Percentiles rank a stretch among this genome's conserved stretches.
Conservation (phyloP, 2,329 filamentous ascomycete species). For the Rhexocercosporidium sp. region DNA sequence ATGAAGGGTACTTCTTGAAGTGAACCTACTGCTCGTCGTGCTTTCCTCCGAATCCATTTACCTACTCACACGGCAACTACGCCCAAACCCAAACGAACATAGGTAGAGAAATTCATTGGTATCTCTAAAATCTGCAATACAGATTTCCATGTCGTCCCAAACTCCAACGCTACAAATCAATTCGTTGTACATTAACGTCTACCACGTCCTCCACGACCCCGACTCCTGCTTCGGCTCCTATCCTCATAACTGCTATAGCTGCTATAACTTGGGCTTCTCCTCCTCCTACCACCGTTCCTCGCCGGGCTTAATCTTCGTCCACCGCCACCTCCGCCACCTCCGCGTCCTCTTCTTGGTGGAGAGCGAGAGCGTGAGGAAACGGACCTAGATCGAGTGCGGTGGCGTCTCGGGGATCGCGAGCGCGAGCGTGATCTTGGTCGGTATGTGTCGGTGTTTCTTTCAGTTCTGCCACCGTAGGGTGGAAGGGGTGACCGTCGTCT, state of each 20-base stretch:
- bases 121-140: conserved; percentile 21
- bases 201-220: conserved; percentile 37
- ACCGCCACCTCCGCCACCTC: conserved; percentile 35
- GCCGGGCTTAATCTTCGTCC: conserved; percentile 38
- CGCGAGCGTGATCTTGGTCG: conserved; percentile 45
- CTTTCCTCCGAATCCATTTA: background rate
- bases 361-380: conserved; percentile 47
- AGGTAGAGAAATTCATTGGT: conserved; percentile 20
- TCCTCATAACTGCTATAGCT: conserved; percentile 63
- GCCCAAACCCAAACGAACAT: background rate
- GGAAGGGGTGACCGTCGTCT: conserved; percentile 37
- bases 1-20: background rate
- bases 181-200: conserved; percentile 31
- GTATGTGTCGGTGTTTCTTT: conserved; percentile 43
- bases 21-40: background rate
- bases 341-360: conserved; percentile 36
- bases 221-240: conserved; percentile 46
- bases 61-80: background rate
- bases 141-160: conserved; percentile 26
- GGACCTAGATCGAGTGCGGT: conserved; percentile 47
- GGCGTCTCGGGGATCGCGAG: conserved; percentile 47
- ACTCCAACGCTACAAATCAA: conserved; percentile 36
- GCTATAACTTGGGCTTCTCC: conserved; percentile 66
- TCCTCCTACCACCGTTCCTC: conserved; percentile 45
- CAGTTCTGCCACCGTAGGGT: conserved; percentile 34